These are phyloP conservation scores for Rosa chinensis DNA, from an alignment of 306 rosid genomes.

Conservation along the genomic window DNA sequence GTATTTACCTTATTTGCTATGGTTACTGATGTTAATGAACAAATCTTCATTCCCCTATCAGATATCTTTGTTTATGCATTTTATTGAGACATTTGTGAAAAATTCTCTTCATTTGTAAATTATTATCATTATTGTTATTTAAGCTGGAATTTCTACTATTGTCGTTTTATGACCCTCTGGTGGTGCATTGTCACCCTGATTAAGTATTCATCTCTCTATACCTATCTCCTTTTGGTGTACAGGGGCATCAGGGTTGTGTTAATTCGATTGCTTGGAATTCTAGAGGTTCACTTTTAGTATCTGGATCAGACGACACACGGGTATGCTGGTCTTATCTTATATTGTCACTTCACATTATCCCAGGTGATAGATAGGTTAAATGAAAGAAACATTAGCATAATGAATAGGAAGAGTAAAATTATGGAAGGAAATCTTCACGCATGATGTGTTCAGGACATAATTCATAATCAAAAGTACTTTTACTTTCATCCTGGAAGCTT, in stretches of 20 bases:
- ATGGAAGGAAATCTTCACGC: background rate
- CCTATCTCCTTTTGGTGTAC: conserved; percentile 8
- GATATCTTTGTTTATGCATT: background rate
- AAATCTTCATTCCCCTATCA: background rate
- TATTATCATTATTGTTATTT: background rate
- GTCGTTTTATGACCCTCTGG: background rate
- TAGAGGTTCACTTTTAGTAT: conserved; percentile 75
- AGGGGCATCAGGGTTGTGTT: conserved; percentile 97
- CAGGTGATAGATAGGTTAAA: background rate
- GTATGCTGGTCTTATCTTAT: conserved; percentile 38
- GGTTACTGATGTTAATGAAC: background rate
- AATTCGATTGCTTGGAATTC: conserved; percentile 96
- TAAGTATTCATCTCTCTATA: conserved; percentile 4
- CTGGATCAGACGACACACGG: conserved; percentile 96
- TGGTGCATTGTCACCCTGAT: background rate
- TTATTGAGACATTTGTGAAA: background rate
- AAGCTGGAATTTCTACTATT: background rate
- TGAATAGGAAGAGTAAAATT: background rate
- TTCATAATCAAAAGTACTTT: background rate
- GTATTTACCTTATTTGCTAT: background rate
- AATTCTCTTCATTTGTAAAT: background rate
- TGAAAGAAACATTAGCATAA: background rate
- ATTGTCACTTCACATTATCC: background rate
- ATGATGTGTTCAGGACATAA: background rate
- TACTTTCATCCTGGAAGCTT: background rate